phyloP scores from a whole-genome alignment of 257 asterid genomes.

The Leptodermis oblonga region DNA sequence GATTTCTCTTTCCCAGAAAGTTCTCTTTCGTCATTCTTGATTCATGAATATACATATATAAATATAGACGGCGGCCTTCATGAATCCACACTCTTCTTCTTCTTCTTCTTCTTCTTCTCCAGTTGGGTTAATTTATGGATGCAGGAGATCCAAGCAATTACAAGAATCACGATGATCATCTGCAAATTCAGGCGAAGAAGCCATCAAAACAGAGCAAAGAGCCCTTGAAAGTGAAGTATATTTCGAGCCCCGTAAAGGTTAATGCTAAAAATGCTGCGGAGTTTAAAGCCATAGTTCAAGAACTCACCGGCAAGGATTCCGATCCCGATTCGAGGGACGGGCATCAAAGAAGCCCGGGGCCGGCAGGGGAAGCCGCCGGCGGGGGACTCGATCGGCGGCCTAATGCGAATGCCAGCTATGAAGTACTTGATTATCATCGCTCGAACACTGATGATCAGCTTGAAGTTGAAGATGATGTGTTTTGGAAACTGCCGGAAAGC shows the following conservation, averaged over 20 bases:
- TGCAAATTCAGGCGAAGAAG: constrained; percentile 4
- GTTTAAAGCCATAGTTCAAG: constrained; percentile 36
- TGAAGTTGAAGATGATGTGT: neutral
- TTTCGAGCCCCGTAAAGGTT: constrained; percentile 32
- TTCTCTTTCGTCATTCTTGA: neutral
- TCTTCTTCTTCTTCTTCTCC: too few species aligned
- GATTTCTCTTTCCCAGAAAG: neutral
- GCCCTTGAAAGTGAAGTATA: constrained; percentile 33
- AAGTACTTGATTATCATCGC: neutral
- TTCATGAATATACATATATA: neutral
- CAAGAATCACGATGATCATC: neutral
- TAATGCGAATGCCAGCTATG: neutral
- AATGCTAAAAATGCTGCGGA: constrained; percentile 29
- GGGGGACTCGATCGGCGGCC: neutral
- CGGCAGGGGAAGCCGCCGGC: neutral
- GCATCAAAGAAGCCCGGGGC: neutral
- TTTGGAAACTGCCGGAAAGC: neutral
- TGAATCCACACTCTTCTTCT: neutral
- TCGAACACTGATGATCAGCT: neutral
- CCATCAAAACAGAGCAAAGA: constrained; percentile 13
- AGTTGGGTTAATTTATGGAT: constrained; percentile 7
- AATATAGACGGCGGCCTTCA: neutral
- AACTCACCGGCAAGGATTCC: constrained; percentile 34
- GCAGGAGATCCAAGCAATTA: neutral
- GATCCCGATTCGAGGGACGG: neutral